Evolutionary conservation across 306 rosid species (phyloP), one percentile per base, ranked within the genome.

Genomic region (Quillaja saponaria): DNA sequence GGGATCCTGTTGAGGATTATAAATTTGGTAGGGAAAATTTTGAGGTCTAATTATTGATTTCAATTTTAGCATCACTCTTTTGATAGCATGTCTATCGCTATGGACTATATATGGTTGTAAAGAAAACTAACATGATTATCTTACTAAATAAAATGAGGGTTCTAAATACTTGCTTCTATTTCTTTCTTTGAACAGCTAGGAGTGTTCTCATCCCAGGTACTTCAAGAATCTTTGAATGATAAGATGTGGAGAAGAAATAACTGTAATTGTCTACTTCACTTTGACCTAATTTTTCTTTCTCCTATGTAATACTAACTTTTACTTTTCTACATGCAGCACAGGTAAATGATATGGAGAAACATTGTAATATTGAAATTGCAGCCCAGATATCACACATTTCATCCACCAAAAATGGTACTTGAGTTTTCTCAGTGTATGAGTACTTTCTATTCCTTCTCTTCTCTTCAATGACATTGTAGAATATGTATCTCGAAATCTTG

Each of bases 181-280:
- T 53, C 57, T 76, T 75, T 78, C 62, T 84, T 67, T 75, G 69
- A 40, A 57, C 87, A 92, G 99, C 99, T 92, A 78, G 97, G 99
- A 79, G 91, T 87, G 76, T 92, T 92, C 87, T 92, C 99, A 67
- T 92, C 99, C 73, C 99, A 89, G 77, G 89, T 92, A 77, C 85
- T 92, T 84, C 99, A 84, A 81, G 99, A 92, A 42, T 86, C 96
- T 75, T 85, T 96, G 0, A 83, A 87, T 42, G 91, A 92, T 65
- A 86, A 82, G 68, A 80, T 80, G 63, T 81, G 95, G 99, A 92
- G 81, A 75, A 83, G 85, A 77, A 92, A 85, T 20, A 87, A 82
- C 37, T 92, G 99, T 92, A 89, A 84, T 55, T 64, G 40, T 50
- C 52, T 38, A 34, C 71, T 71, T 68, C 39, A 25, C 84, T 61